Base-by-base conservation (phyloP, 352 stramenopile genomes). In the Phytophthora foliorum region DNA sequence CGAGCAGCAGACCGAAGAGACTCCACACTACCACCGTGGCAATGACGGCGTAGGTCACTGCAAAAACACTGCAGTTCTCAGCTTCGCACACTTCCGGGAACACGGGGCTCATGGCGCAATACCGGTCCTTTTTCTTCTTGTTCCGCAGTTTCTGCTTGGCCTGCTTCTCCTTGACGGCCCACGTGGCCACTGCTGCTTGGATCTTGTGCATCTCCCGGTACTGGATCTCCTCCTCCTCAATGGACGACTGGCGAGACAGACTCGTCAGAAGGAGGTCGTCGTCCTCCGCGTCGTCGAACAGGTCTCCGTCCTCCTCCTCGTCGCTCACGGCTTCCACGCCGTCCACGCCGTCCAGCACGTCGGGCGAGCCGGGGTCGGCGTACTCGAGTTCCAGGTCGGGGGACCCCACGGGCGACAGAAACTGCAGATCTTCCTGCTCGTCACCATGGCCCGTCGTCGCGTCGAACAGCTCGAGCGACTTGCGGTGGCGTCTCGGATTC, bases 21-120 rank as follows among this genome's bases (percentile, higher is more conserved):
- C 6, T 19, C 84, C 84, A 93, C 14, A 93, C 82, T 6, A 75
- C 24, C 6, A 89, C 25, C 34, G 84, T 93, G 7, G 81, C 69
- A 0, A 69, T n/a, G 0, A 89, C 68, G 2, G 72, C 70, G 58
- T 91, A 93, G 14, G 50, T 70, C 0, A 82, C 52, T 13, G 60
- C 67, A 27, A 88, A 89, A 1, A 80, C 39, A 46, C 78, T 75
- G 45, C 77, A 82, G 36, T 76, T 77, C 36, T 92, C 80, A 38
- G 77, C 77, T 11, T 81, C 73, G 44, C 74, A 74, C 44, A 72
- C 76, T 4, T 78, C 69, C 2, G 41, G 32, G 17, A 65, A 72
- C 10, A 80, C 67, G 13, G 78, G 72, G 21, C 54, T 62, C 56
- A 80, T 79, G 13, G 61, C 59, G 48, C 63, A 71, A 66, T 67